Evolutionary conservation across 192 early-diverging fungal genomes (phyloP), one percentile per base, ranked within the genome.

Genomic region (Podochytrium sp.): DNA sequence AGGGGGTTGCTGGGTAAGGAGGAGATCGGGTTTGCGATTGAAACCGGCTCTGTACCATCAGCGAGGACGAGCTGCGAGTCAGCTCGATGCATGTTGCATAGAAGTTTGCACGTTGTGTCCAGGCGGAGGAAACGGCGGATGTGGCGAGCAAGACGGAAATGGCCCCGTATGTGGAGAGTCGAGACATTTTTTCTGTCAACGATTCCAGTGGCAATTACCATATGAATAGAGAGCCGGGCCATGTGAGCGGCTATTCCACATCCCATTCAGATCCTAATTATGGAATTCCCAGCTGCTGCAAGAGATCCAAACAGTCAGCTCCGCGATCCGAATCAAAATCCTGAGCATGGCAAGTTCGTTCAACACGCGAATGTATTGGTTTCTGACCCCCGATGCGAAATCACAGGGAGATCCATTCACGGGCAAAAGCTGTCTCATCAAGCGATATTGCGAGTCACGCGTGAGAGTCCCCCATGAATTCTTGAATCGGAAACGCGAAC

Each of bases 81-180:
- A 99, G 83, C 74, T 94, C 92, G 50, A 99, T 87, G 76, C 93
- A 93, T 2, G 93, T 93, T 16, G 96, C 83, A 79, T 94, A 99
- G 83, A 95, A 99, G 78, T 94, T 93, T 30, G 71, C 47, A 29
- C 78, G 74, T 66, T 76, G 37, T 37, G 66, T 29, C 73, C 76
- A 85, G 20, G 86, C 81, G 37, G 69, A 75, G 3, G 72, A 57
- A 35, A 84, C 51, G 47, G 82, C 82, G 10, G 64, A 76, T 16
- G 49, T 20, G 16, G 79, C 53, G 33, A 78, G 74, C 42, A 27
- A 38, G 23, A 74, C 60, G 23, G 77, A 63, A 42, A 70, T 43
- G 65, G 29, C 50, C 18, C 77, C 77, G 20, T 68, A 74, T 42
- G 61, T 43, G 20, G 16, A 38, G 1, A 74, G 60, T 58, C 71